These are phyloP conservation scores for Alnus rubra DNA, from an alignment of 306 rosid genomes.

Conservation along the genomic window DNA sequence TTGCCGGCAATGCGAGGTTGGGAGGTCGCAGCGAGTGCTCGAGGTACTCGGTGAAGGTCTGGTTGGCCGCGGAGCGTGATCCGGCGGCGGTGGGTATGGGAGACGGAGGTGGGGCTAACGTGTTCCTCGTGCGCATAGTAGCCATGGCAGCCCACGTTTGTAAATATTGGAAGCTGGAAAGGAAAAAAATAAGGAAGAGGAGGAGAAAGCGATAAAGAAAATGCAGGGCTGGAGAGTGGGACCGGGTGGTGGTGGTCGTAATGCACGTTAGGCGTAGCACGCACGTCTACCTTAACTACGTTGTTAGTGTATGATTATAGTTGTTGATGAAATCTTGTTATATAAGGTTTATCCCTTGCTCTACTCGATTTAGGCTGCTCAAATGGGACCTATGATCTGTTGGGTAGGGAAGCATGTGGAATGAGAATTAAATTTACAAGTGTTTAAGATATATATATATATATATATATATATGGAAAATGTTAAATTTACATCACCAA, in stretches of 20 bases:
- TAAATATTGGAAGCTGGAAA: too few species aligned
- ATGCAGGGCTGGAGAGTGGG: constrained; percentile 10
- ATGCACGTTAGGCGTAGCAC: constrained; percentile 37
- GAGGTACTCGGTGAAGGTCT: constrained; percentile 52
- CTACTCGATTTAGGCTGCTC: too few species aligned
- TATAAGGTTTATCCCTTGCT: not conserved
- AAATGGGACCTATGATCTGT: too few species aligned
- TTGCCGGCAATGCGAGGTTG: constrained; percentile 44
- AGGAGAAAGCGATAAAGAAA: constrained; percentile 9
- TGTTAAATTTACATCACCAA: too few species aligned
- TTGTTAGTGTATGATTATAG: constrained; percentile 16
- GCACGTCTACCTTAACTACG: constrained; percentile 26
- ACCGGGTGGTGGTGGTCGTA: constrained; percentile 22
- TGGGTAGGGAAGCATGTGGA: too few species aligned
- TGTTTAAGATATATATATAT: too few species aligned
- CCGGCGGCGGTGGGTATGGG: constrained; percentile 81
- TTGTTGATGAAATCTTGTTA: not conserved
- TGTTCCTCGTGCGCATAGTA: constrained; percentile 27
- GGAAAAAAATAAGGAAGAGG: not conserved
- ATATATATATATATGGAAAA: too few species aligned
- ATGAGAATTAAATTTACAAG: too few species aligned
- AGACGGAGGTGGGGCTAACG: constrained; percentile 58
- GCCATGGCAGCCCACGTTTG: constrained; percentile 30
- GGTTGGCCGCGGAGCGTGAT: constrained; percentile 63
- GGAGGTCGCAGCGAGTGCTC: constrained; percentile 52